Base-by-base conservation (phyloP, 345 rosid species). In the Gossypium raimondii region DNA sequence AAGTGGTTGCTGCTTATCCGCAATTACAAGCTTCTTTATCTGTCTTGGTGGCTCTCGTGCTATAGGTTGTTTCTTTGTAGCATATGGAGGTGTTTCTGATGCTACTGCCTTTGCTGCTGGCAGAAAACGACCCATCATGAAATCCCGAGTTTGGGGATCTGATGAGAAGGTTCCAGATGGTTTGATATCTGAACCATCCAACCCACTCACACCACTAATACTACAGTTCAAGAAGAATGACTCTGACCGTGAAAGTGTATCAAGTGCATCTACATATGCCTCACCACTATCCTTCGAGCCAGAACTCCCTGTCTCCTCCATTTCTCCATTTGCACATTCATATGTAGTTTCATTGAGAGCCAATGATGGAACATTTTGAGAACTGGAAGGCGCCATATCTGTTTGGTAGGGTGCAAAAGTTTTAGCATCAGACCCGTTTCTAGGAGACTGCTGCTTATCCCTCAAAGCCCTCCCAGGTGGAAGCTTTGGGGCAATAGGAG, bases 101-200 rank as follows among this genome's bases (percentile, higher is more conserved):
- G 97, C 86, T 92, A 90, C 84, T 20, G 97, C 98, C 78, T 90
- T 86, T 48, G 98, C 97, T 14, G 98, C 97, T 45, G 98, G 98
- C 81, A 92, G 82, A 81, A 94, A 94, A 43, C 97, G 86, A 64
- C 86, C 90, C 91, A 94, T 92, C 97, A 94, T 90, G 77, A 92
- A 84, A 79, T 92, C 93, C 45, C 83, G 85, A 75, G 89, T 81
- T 63, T 81, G 87, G 18, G 82, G 85, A 70, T 90, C 97, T 18
- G 82, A 60, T 1, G 86, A 80, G 81, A 86, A 86, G 2, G 79
- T 78, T 43, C 87, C 87, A 66, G 84, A 82, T 45, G 86, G 89
- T 75, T 82, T 82, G 60, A 75, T 47, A 55, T 89, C 88, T 2
- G 77, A 78, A 72, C 77, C 89, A 81, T 89, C 89, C 80, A 84